These are phyloP conservation scores for Citrus cavaleriei DNA, from an alignment of 345 rosid genomes.

Conservation along the genomic window DNA sequence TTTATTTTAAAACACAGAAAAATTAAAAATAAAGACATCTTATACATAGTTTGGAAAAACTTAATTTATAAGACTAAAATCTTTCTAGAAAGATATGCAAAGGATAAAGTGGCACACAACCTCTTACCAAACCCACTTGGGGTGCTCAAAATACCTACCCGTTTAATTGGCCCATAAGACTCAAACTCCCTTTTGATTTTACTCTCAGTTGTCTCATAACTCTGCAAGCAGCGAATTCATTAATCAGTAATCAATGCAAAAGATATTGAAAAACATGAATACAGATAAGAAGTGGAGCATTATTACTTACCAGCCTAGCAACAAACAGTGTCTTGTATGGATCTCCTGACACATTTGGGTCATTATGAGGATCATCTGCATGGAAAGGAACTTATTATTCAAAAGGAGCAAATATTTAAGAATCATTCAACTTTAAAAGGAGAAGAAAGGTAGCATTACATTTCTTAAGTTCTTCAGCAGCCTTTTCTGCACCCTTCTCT, in stretches of 20 bases:
- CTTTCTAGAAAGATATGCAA: conserved; percentile 12
- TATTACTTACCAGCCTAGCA: conserved; percentile 77
- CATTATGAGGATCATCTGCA: conserved; percentile 84
- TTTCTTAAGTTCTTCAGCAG: conserved; percentile 71
- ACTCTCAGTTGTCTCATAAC: conserved; percentile 95
- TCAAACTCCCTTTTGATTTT: conserved; percentile 99
- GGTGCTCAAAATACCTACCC: conserved; percentile 84
- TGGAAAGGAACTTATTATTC: conserved; percentile 5
- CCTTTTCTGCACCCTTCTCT: conserved; percentile 85
- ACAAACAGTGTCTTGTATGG: conserved; percentile 97
- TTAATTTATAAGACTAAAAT: background rate
- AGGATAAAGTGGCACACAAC: conserved; percentile 29
- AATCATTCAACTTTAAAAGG: background rate
- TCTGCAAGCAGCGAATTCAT: conserved; percentile 49
- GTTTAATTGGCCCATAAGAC: conserved; percentile 96
- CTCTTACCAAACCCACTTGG: conserved; percentile 85
- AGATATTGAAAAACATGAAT: conserved; percentile 1
- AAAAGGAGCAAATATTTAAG: background rate
- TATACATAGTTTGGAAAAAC: background rate
- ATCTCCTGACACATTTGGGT: conserved; percentile 85
- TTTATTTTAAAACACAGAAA: background rate
- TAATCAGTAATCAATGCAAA: conserved; percentile 9
- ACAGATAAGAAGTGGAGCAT: conserved; percentile 1
- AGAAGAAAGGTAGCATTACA: conserved; percentile 37
- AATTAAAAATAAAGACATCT: background rate